Evolutionary conservation across 176 grass and related monocot species (phyloP), one percentile per base, ranked within the genome.

Genomic region (Melocanna baccifera): DNA sequence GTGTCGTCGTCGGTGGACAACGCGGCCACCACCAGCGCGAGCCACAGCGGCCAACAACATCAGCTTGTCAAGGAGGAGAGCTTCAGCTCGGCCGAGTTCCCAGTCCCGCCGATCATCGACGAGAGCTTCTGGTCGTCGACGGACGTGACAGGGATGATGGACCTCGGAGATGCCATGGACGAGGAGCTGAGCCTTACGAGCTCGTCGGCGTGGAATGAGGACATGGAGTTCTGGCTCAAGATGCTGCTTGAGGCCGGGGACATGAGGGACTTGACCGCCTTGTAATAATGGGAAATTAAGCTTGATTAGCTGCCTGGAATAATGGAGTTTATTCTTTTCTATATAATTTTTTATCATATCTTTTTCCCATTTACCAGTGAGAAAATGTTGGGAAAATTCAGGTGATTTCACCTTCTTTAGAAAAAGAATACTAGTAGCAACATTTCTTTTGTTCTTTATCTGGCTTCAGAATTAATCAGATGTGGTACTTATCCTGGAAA

Each of bases 221-320:
- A 94, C 73, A 79, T 70, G 78, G 89, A 91, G 14, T 91, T 91
- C 85, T 94, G 92, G 92, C 30, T 87, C 45, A 86, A 86, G 14
- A 71, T 89, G 15, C 83, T 94, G 72, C 45, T 67, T 2, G 92
- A 91, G 26, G 53, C 89, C 51, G 89, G 89, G 26, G 87, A 89
- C 65, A 85, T 85, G 34, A 73, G 34, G 50, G 87, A 89, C 56
- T 47, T 89, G 53, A 20, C 66, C 25, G 25, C 75, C 30, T 69
- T 86, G 77, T 82, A 77, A 77, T 53, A 26, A 20, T 55, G 22
- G 16, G 12, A 75, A 19, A 37, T 23, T 48, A 47, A 51, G n/a
- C 51, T 81, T 85, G 73, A 48, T 23, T 69, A 83, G 14, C 45
- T 77, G 25, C 39, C 48, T 29, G 48, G 28, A 25, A 84, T 61